Base-by-base conservation (phyloP, 805 yeast species). In the Candida insectorum region DNA sequence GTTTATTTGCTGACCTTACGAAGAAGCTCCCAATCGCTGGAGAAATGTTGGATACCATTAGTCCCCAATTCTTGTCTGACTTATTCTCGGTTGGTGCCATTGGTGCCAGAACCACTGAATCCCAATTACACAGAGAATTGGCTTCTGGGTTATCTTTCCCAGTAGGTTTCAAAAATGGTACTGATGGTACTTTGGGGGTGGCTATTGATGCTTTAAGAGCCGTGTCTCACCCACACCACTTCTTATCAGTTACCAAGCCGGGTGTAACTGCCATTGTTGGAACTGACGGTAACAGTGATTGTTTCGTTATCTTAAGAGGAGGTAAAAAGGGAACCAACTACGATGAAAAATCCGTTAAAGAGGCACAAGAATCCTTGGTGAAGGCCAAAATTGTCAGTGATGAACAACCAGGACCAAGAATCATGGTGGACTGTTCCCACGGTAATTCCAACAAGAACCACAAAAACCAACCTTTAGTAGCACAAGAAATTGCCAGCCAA, bases 91-190 rank as follows among this genome's bases (percentile, higher is more conserved):
- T 91, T 48, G 98, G 98, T 54, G 98, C 98, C 40, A 89, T 91
- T 64, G 98, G 98, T 56, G 98, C 98, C 37, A 82, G 98, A 71
- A 91, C 98, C 39, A 91, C 98, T 30, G 98, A 91, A 69, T 91
- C 97, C 27, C 98, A 91, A 65, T 77, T 91, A 41, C 98, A 91
- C 70, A 82, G 98, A 66, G 98, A 91, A 67, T 77, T 91, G 51
- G 95, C 97, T 14, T 89, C 97, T 6, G 98, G 98, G 34, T 73
- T 93, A 41, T 85, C 96, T n/a, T 91, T 91, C 91, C 98, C 98
- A 39, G 80, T 91, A 37, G 98, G 98, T 31, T 91, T 91, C 83
- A 91, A 91, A 69, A 91, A 91, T 60, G 98, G 97, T 62, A 91
- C 98, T 26, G 98, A 91, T 60, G 98, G 98, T 56, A 74, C 93